A percentile compares a stretch with the other conserved stretches of the same genome.
Conservation (phyloP, 805 yeast genomes). For the Metschnikowia chrysomelidarum region DNA sequence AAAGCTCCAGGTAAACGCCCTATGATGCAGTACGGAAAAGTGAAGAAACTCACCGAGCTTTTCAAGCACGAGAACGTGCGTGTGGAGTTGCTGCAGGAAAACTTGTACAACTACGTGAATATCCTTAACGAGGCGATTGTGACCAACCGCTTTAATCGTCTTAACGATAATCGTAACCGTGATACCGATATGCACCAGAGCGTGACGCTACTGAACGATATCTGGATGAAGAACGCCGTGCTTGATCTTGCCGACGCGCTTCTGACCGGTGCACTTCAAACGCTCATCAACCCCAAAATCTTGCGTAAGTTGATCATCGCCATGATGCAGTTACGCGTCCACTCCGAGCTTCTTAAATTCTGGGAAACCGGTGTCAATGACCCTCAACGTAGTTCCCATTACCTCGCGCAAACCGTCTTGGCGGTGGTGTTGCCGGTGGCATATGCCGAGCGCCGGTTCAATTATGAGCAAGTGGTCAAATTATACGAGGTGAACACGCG, state of each 20-base stretch:
- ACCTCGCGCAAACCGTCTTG: conserved; percentile 62
- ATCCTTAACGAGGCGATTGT: conserved; percentile 21
- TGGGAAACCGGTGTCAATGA: conserved; percentile 66
- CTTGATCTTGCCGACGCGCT: conserved; percentile 31
- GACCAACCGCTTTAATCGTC: conserved; percentile 31
- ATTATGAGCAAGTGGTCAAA: conserved; percentile 57
- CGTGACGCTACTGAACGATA: conserved; percentile 25
- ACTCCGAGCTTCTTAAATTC: conserved; percentile 61
- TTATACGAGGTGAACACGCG: conserved; percentile 49
- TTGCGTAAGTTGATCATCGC: conserved; percentile 30
- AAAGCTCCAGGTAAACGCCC: too few relatives aligned
- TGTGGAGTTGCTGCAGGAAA: conserved; percentile 8
- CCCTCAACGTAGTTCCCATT: conserved; percentile 39
- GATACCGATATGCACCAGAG: conserved; percentile 35
- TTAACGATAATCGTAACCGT: conserved; percentile 33
- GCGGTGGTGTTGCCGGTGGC: conserved; percentile 69
- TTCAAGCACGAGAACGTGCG: conserved; percentile 16
- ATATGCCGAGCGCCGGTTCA: conserved; percentile 55
- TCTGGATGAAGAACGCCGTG: conserved; percentile 32
- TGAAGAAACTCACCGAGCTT: conserved; percentile 11
- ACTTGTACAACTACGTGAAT: conserved; percentile 15
- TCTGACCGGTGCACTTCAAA: conserved; percentile 28
- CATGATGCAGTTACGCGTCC: conserved; percentile 36
- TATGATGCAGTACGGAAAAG: conserved; percentile 3
- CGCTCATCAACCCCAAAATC: conserved; percentile 22